Evolutionary conservation across 2,329 filamentous ascomycete species (phyloP), one percentile per base, ranked within the genome.

Genomic region (Gyromitra esculenta): DNA sequence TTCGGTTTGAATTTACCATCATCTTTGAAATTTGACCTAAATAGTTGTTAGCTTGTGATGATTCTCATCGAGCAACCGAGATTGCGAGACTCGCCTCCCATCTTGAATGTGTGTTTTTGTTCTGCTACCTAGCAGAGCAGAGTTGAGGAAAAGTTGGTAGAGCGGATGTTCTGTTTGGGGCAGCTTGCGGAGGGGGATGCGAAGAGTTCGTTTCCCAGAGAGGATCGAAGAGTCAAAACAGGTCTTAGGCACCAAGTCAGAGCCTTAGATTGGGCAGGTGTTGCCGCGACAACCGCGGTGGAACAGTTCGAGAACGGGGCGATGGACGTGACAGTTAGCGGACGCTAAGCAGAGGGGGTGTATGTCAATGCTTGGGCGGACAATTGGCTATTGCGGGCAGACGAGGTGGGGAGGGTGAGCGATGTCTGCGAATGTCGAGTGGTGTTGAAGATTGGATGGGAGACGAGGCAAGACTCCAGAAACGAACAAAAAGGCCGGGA

Each of bases 21-120:
- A 79, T 76, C 68, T 79, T 79, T 72, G 77, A 79, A 43, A 79
- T 72, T 68, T 71, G 69, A 37, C 48, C 77, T 79, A 43, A 18
- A 69, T 13, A 41, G n/a, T 57, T 21, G 56, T 77, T 75, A 77
- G 75, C 50, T 64, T 66, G 54, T 65, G 70, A 43, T 59, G 65
- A 60, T 54, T 43, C 56, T 15, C 15, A 66, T 65, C 25, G 35
- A 45, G 59, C 37, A 77, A 59, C 43, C 45, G 31, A 63, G 45
- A 52, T 9, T 41, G 45, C 43, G 39, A 48, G 35, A 75, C 75
- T 56, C 54, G 50, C 75, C 75, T 69, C 75, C 75, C 75, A 77
- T 77, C 35, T 75, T 75, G 75, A 75, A 70, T 65, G 25, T 56
- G 11, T 35, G 50, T 59, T 41, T 54, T 54, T 31, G 11, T 25